Percentiles rank a stretch among this genome's conserved stretches.
Evolutionary conservation across 805 yeast species (phyloP).

Genomic region (Brettanomyces anomalus): DNA sequence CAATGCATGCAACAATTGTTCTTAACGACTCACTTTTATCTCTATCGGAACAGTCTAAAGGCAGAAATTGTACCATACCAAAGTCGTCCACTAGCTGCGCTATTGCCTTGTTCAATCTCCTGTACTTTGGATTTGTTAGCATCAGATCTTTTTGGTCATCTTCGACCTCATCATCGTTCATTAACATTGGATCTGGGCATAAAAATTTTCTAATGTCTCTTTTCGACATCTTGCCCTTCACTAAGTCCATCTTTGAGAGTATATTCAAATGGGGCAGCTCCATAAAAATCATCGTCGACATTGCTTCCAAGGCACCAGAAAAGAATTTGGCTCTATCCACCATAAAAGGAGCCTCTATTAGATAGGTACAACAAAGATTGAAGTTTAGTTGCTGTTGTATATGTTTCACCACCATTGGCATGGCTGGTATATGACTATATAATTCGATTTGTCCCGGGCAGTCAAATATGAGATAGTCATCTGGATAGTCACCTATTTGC

Average conservation of each 20-base stretch:
- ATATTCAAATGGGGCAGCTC: conserved; percentile 94
- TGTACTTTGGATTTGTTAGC: conserved; percentile 45
- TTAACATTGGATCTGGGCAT: conserved; percentile 83
- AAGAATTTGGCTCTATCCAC: conserved; percentile 87
- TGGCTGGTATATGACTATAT: conserved; percentile 87
- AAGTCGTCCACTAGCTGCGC: conserved; percentile 92
- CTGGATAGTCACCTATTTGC: conserved; percentile 91
- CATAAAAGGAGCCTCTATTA: conserved; percentile 90
- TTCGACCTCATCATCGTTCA: conserved; percentile 32
- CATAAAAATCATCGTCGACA: conserved; percentile 94
- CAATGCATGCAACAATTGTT: conserved; percentile 82
- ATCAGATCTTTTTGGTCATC: conserved; percentile 21
- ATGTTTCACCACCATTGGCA: conserved; percentile 85
- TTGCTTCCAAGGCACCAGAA: conserved; percentile 91
- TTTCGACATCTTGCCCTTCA: conserved; percentile 68
- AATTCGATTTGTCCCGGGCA: conserved; percentile 97
- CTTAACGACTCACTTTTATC: conserved; percentile 67
- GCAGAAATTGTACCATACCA: conserved; percentile 97
- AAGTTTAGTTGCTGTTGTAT: conserved; percentile 72
- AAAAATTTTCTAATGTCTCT: conserved; percentile 75
- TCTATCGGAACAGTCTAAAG: conserved; percentile 56
- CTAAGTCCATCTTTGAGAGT: conserved; percentile 76
- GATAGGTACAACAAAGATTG: conserved; percentile 84
- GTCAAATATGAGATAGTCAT: conserved; percentile 88
- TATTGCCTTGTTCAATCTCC: conserved; percentile 66